Percentiles rank a stretch among this genome's conserved stretches.
phyloP scores from a whole-genome alignment of 2,329 filamentous ascomycete genomes.

The Orbilia quercus region DNA sequence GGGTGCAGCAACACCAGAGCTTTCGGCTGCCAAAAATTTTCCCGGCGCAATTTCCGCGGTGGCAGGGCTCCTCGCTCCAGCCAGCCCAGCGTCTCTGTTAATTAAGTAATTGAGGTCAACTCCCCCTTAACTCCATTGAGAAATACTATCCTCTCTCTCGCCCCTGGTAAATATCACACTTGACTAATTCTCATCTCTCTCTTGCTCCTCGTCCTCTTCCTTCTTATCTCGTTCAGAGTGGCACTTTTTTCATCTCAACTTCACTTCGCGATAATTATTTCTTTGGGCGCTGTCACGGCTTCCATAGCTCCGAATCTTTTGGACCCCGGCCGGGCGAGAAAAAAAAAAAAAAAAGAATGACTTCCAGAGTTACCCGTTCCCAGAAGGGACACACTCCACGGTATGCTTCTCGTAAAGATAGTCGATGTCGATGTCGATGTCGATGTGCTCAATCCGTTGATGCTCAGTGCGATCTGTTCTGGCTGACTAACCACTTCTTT shows the following conservation, averaged over 20 bases:
- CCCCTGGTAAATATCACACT: slow-evolving; percentile 12
- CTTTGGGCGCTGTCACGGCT: slow-evolving; percentile 42
- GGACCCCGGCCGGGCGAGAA: slow-evolving; percentile 12
- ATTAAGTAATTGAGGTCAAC: background rate
- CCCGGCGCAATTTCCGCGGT: slow-evolving; percentile 12
- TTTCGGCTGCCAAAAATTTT: slow-evolving; percentile 5
- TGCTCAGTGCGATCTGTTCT: slow-evolving; percentile 1
- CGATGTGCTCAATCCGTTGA: slow-evolving; percentile 14
- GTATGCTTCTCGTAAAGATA: slow-evolving; percentile 62
- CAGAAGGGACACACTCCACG: slow-evolving; percentile 68
- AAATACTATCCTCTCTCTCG: background rate
- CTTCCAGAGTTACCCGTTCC: slow-evolving; percentile 64
- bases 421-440: background rate
- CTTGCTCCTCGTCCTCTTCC: slow-evolving; percentile 9
- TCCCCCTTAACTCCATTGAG: background rate
- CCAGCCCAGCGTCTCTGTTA: background rate
- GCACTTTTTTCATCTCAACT: slow-evolving; percentile 18
- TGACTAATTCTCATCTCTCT: slow-evolving; percentile 8
- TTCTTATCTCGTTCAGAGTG: slow-evolving; percentile 5
- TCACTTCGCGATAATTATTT: slow-evolving; percentile 24
- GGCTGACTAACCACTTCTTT: too few species aligned
- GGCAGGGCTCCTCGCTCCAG: too few species aligned
- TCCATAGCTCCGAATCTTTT: slow-evolving; percentile 43
- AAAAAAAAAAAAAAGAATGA: too few species aligned
- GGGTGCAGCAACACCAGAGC: background rate